phyloP scores from a whole-genome alignment of 495 filamentous ascomycete genomes.

The Zalerion maritima region DNA sequence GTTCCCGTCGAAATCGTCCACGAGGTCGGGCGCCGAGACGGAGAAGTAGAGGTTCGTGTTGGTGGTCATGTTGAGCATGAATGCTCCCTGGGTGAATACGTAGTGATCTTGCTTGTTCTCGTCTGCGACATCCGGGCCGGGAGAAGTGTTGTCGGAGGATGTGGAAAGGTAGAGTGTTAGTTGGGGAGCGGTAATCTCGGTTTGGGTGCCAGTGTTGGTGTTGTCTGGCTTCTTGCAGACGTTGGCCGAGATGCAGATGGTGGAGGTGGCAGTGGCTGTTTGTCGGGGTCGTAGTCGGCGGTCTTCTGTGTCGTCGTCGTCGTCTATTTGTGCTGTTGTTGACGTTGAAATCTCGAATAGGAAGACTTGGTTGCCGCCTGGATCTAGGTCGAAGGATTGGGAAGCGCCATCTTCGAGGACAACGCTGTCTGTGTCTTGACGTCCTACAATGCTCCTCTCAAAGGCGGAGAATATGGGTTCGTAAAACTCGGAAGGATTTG shows the following conservation, averaged over 20 bases:
- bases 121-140: conserved; percentile 43
- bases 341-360: conserved; percentile 20
- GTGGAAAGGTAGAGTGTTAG: conserved; percentile 67
- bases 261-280: no score
- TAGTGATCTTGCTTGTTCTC: conserved; percentile 26
- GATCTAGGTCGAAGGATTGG: conserved; percentile 33
- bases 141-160: conserved; percentile 44
- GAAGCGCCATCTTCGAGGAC: conserved; percentile 51
- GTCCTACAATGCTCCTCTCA: conserved; percentile 47
- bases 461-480: conserved; percentile 44
- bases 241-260: conserved; percentile 68
- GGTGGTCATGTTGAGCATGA: conserved; percentile 35
- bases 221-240: conserved; percentile 58
- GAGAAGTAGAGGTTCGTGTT: conserved; percentile 56
- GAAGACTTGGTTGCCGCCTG: conserved; percentile 35
- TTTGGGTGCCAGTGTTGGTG: conserved; percentile 23
- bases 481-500: conserved; percentile 23
- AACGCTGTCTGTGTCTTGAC: conserved; percentile 31
- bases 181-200: conserved; percentile 41
- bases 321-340: neutral
- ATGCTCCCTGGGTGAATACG: conserved; percentile 43
- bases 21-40: conserved; percentile 50
- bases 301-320: conserved; percentile 4
- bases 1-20: conserved; percentile 29
- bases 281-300: no score